phyloP scores from a whole-genome alignment of 2,329 filamentous ascomycete genomes.

The Pseudocercospora fuligena region DNA sequence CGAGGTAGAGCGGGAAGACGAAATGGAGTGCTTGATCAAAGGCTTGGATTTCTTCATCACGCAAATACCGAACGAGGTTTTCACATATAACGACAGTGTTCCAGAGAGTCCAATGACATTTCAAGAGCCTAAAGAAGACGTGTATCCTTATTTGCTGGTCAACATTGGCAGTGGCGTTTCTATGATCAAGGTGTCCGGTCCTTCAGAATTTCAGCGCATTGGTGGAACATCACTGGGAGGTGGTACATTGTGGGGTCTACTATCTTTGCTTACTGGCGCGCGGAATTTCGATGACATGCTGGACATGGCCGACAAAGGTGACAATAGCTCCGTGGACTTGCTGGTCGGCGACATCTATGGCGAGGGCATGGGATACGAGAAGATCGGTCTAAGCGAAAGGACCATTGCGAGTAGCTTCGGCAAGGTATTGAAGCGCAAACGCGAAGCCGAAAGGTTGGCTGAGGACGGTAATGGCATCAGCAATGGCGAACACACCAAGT shows the following conservation, averaged over 20 bases:
- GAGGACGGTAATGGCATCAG: conserved; percentile 70
- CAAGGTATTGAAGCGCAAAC: conserved; percentile 93
- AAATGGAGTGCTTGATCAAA: conserved; percentile 96
- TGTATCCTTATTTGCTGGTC: conserved; percentile 95
- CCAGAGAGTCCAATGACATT: conserved; percentile 81
- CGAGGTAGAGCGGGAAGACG: conserved; percentile 88
- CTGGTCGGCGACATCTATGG: conserved; percentile 98
- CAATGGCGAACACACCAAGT: conserved; percentile 49
- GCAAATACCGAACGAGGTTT: conserved; percentile 95
- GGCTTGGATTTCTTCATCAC: conserved; percentile 98
- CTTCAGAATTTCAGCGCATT: conserved; percentile 83
- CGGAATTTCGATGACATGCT: conserved; percentile 98
- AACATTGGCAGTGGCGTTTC: conserved; percentile 98
- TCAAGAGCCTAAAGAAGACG: conserved; percentile 73
- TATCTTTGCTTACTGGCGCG: conserved; percentile 90
- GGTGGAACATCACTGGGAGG: conserved; percentile 94
- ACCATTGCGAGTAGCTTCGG: conserved; percentile 97
- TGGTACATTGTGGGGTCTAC: conserved; percentile 94
- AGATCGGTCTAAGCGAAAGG: conserved; percentile 93
- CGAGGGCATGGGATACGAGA: conserved; percentile 92
- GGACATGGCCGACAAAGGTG: conserved; percentile 83
- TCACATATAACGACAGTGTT: conserved; percentile 84
- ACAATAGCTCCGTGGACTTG: conserved; percentile 94
- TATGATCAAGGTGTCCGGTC: conserved; percentile 95
- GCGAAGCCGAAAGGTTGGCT: conserved; percentile 76